Base-by-base conservation (phyloP, 768 basidiomycete species). In the Phylloporus sp. region DNA sequence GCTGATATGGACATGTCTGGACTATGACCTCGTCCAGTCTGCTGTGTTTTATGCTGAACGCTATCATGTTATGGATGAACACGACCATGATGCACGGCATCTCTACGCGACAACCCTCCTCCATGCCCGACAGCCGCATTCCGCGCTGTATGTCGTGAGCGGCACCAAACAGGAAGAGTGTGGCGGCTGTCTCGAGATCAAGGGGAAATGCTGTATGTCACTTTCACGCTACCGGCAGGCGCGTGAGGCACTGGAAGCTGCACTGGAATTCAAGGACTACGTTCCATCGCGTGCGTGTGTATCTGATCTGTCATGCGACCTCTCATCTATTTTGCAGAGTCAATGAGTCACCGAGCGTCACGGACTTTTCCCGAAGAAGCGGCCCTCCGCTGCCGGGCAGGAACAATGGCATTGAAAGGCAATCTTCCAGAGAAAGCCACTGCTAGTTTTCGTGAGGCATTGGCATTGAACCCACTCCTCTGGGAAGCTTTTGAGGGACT, bases 401-500 rank as follows among this genome's bases (percentile, higher is more conserved):
- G 91, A 36, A 78, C 73, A 34, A 80, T 85, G 68, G 89, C 91
- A 28, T 61, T 85, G 64, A 89, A 86, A 68, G 90, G 86, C 44
- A 91, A 92, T 67, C 77, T 88, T 52, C 79, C 79, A 3, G 84
- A 86, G 48, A 80, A 81, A 58, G 93, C 93, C n/a, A 73, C 77
- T 23, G 62, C 71, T 48, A 85, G 83, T 62, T 95, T 87, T 67
- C 76, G 77, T 41, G 80, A 84, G 52, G 88, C 91, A 24, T 74
- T 97, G 54, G 66, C 74, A 13, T 65, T 84, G 42, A 85, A 91
- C 63, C 89, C 91, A 28, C 80, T 90, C 65, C 70, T 94, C 48
- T 95, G 92, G 92, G 93, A 97, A 67, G 93, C 93, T 5, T 88
- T 93, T 61, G 90, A 93, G 63, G 92, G 90, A 0, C 68, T 97